Base-by-base conservation (phyloP, 257 asterid species). In the Nicotiana otophora region DNA sequence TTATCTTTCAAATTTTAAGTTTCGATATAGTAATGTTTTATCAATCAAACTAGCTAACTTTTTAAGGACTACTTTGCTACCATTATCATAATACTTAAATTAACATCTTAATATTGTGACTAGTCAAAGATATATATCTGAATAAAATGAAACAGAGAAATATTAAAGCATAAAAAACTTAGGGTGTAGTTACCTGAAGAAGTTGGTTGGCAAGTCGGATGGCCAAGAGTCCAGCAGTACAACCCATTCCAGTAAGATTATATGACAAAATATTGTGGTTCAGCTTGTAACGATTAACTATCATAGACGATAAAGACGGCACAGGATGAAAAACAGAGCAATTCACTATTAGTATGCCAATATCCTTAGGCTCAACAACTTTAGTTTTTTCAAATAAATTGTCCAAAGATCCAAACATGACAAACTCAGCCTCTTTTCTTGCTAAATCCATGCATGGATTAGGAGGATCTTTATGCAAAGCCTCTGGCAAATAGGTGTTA, bases 171-270 rank as follows among this genome's bases (percentile, higher is more conserved):
- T 48, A 48, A 48, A 48, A 54, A 14, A 54, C 26, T 3, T 57
- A 7, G 10, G 10, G 1, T 17, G 10, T 58, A 3, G 3, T 20
- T 19, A 61, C 67, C 67, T 61, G 67, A 61, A 89, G 81, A 88
- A 89, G 66, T 23, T 87, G 88, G 30, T 83, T 87, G 1, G 90
- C 90, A 16, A 89, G 85, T 72, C 88, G 88, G 28, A 86, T 30
- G 48, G 92, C 88, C 61, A 89, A 83, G 1, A 89, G 89, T 34
- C 92, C 92, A 4, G 90, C 89, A 39, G 90, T 87, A 26, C 92
- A 89, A 1, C 92, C 90, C 92, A 89, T 89, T 10, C 92, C 92
- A 0, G 88, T 88, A 34, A 89, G 68, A 34, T 87, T 89, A 76
- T 81, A 86, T 83, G 86, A 87, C 81, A 62, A 69, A 5, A 87